phyloP scores from a whole-genome alignment of 257 asterid genomes.

The Euphrasia confusa region DNA sequence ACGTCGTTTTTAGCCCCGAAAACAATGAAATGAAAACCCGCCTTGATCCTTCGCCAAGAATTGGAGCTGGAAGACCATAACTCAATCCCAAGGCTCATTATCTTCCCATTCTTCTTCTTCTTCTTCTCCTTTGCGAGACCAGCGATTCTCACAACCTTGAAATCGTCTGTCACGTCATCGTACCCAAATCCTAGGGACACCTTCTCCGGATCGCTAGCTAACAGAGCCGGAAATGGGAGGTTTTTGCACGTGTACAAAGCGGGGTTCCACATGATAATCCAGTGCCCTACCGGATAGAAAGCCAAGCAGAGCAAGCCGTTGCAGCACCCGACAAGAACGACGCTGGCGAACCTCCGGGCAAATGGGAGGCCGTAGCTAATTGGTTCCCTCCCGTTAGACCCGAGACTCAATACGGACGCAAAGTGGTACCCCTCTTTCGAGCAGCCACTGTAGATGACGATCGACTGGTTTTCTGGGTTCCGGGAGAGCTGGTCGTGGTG shows the following conservation, averaged over 20 bases:
- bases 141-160: conserved; percentile 21
- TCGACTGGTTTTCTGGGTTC: neutral
- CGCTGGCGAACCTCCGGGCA: neutral
- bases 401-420: neutral
- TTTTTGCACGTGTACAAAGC: neutral
- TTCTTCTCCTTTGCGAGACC: neutral
- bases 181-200: conserved; percentile 21
- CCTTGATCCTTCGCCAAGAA: neutral
- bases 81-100: conserved; percentile 1
- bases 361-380: neutral
- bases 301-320: conserved; percentile 14
- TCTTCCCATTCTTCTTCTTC: neutral
- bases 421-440: neutral
- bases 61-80: neutral
- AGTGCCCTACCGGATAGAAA: neutral
- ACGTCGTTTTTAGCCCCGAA: neutral
- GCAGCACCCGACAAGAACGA: neutral
- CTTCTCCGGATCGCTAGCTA: neutral
- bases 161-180: neutral
- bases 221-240: neutral
- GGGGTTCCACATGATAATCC: conserved; percentile 18
- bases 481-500: neutral
- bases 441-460: neutral
- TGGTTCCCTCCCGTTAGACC: neutral
- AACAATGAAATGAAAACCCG: neutral